Evolutionary conservation across 768 basidiomycete species (phyloP).

Genomic region (Lentinula lateritia): DNA sequence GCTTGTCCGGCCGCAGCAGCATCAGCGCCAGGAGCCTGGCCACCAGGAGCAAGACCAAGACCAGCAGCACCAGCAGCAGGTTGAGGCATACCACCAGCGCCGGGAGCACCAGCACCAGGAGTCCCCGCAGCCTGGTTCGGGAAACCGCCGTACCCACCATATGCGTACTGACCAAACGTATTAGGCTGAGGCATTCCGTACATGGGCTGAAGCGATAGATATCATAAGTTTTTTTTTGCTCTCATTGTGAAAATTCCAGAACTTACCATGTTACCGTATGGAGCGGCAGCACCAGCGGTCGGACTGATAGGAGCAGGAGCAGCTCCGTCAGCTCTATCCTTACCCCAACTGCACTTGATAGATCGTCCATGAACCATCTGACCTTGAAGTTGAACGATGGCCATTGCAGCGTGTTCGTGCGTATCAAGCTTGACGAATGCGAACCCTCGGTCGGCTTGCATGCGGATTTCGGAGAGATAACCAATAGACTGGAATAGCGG

Average conservation of each 20-base stretch:
- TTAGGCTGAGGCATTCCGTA: slow-evolving; percentile 86
- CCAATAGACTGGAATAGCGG: slow-evolving; percentile 98
- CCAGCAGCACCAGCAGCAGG: slow-evolving; percentile 49
- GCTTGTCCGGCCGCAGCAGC: slow-evolving; percentile 48
- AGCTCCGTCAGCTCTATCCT: slow-evolving; percentile 80
- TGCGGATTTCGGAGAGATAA: slow-evolving; percentile 96
- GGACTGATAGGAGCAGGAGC: slow-evolving; percentile 59
- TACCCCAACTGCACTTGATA: slow-evolving; percentile 99
- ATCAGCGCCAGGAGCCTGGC: slow-evolving; percentile 53
- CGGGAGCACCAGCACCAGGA: slow-evolving; percentile 41
- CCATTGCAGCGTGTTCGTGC: slow-evolving; percentile 97
- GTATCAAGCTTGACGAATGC: slow-evolving; percentile 99
- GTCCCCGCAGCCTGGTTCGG: slow-evolving; percentile 51
- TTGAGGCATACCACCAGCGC: slow-evolving; percentile 57
- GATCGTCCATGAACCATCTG: slow-evolving; percentile 96
- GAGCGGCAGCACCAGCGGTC: slow-evolving; percentile 47
- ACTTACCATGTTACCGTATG: slow-evolving; percentile 79
- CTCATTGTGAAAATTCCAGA: not conserved
- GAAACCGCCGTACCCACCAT: slow-evolving; percentile 69
- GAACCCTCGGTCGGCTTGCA: slow-evolving; percentile 98
- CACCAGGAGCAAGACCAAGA: slow-evolving; percentile 48
- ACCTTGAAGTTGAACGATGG: slow-evolving; percentile 94
- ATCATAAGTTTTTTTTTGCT: not conserved
- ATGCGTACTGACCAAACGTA: slow-evolving; percentile 75
- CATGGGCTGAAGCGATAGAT: slow-evolving; percentile 54